phyloP scores from a whole-genome alignment of 108 stramenopile species.

The Skeletonema marinoi region DNA sequence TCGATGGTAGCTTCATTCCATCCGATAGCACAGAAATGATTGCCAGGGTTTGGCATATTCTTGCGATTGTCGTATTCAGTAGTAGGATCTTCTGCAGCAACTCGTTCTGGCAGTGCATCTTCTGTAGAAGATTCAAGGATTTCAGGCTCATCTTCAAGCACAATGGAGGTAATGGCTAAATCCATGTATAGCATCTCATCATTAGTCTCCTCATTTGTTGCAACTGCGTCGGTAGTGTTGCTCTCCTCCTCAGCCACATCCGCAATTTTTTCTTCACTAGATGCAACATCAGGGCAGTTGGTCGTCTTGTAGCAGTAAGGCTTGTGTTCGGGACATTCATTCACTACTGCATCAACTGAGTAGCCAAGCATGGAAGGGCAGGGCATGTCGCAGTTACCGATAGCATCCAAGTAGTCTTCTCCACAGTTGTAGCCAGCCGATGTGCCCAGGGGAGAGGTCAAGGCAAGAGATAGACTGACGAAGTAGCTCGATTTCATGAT shows the following conservation, averaged over 20 bases:
- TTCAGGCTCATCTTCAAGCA: not conserved
- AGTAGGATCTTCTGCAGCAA: not conserved
- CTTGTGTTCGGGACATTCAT: conserved; percentile 30
- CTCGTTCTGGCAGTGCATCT: not conserved
- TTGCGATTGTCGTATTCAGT: not conserved
- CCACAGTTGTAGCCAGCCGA: conserved; percentile 26
- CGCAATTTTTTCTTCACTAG: not conserved
- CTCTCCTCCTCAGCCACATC: not conserved
- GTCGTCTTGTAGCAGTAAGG: conserved; percentile 16
- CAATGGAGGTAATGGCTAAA: not conserved
- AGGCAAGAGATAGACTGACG: not conserved
- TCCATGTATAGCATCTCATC: not conserved
- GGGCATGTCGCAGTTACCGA: conserved; percentile 11
- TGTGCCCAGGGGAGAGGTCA: not conserved
- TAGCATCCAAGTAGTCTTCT: conserved; percentile 7
- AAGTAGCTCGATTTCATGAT: not conserved
- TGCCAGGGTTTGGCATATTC: not conserved
- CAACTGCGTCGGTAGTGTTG: too few relatives aligned
- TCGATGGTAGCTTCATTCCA: conserved; percentile 24
- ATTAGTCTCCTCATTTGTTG: not conserved
- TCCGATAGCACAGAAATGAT: conserved; percentile 13
- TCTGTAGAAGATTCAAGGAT: not conserved
- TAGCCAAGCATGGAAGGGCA: conserved; percentile 21
- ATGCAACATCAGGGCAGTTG: not conserved
- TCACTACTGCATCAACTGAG: not conserved